A percentile compares a stretch with the other conserved stretches of the same genome.
phyloP scores from a whole-genome alignment of 495 filamentous ascomycete genomes.

The Poronia punctata region DNA sequence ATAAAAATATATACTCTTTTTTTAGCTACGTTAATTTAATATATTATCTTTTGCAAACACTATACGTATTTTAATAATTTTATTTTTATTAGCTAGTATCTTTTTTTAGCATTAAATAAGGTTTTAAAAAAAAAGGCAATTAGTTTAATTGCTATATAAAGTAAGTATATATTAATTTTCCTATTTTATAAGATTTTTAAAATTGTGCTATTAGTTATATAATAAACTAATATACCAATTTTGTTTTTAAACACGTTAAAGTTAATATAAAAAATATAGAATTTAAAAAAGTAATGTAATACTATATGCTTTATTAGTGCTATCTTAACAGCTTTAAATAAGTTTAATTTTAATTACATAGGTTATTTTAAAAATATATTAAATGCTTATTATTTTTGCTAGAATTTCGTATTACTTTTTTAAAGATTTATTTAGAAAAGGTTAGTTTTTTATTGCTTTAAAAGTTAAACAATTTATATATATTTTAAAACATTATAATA shows the following conservation, averaged over 20 bases:
- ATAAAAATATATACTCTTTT: background rate
- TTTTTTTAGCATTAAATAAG: background rate
- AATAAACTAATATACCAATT: background rate
- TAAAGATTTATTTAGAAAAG: background rate
- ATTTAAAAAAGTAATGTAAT: background rate
- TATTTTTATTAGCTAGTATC: constrained; percentile 3
- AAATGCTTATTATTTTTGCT: constrained; percentile 1
- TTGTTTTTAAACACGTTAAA: constrained; percentile 1
- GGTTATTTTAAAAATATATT: background rate
- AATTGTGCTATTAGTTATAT: constrained; percentile 1
- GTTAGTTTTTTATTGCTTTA: background rate
- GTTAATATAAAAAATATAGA: background rate
- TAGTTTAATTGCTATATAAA: background rate
- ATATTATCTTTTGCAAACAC: background rate
- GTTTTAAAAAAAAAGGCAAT: background rate
- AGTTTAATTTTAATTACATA: constrained; percentile 1
- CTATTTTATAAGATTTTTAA: background rate
- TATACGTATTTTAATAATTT: background rate
- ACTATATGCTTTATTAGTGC: constrained; percentile 1
- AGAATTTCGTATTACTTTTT: background rate
- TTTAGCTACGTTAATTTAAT: constrained; percentile 1
- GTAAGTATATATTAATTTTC: background rate
- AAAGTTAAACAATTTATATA: background rate
- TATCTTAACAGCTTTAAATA: background rate
- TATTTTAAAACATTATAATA: constrained; percentile 5